Conservation (phyloP, 495 filamentous ascomycete genomes). For the Neurospora sp. region DNA sequence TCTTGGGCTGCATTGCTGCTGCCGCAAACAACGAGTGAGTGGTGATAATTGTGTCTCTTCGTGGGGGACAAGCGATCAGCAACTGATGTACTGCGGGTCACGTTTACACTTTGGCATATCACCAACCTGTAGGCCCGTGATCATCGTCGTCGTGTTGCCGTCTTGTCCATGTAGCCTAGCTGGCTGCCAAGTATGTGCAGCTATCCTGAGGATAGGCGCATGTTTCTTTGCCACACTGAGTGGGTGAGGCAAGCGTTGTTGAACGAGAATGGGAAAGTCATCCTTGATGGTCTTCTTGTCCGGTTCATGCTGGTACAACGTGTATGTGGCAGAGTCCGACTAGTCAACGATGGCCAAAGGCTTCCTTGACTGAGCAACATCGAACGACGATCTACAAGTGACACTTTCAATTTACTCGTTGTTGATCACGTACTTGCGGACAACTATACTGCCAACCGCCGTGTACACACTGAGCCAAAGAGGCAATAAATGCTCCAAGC, state of each 20-base stretch:
- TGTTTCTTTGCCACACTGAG: not conserved
- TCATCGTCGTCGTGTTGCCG: not conserved
- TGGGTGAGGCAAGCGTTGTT: not conserved
- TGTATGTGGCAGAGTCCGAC: not conserved
- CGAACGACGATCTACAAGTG: not conserved
- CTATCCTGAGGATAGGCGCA: not conserved
- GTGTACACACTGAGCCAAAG: not conserved
- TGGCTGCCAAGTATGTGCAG: not conserved
- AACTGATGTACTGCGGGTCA: not conserved
- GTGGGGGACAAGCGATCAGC: not conserved
- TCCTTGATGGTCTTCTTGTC: not conserved
- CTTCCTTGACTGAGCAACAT: not conserved
- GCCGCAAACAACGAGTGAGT: not conserved
- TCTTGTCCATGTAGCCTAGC: not conserved
- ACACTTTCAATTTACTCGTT: not conserved
- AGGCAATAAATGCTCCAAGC: not conserved
- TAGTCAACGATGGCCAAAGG: not conserved
- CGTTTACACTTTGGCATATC: not conserved
- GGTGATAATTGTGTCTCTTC: not conserved
- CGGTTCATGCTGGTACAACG: not conserved
- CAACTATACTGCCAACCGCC: not conserved
- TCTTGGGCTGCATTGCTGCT: not conserved
- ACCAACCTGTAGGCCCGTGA: not conserved
- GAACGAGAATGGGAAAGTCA: not conserved
- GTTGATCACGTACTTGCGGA: not conserved